Evolutionary conservation across 192 early-diverging fungal species (phyloP), one percentile per base, ranked within the genome.

Genomic region (Entomortierella chlamydospora): DNA sequence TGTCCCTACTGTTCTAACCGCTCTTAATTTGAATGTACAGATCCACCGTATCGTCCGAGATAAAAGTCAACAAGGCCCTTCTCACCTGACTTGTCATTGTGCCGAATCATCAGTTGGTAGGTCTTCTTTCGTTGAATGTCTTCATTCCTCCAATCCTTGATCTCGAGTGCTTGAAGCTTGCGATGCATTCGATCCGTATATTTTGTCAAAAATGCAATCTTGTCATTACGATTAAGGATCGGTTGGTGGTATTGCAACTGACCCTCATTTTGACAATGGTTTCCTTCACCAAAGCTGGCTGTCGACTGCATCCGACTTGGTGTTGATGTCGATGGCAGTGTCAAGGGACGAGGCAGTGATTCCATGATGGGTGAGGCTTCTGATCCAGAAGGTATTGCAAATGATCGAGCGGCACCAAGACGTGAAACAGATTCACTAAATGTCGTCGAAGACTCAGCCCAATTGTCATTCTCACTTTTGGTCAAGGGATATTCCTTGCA

Each of bases 61-160:
- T 84, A 84, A 78, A 84, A 84, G 37, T 68, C 54, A 22, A 84
- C 79, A 22, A 84, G 43, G 20, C 66, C 73, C 26, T 81, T 76
- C 43, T 84, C 83, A 1, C 83, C 83, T 2, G 79, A 77, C 54
- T 72, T 74, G 57, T 81, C 73, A 25, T 84, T 84, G 57, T 84
- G 83, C 61, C 69, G 79, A 45, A 84, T 84, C 78, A 84, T 81
- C 54, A 84, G 47, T 42, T 76, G 79, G 11, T 84, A 84, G 0
- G 83, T 84, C 57, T 84, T 84, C 67, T 84, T 84, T 12, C 70
- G 43, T 50, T 72, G 68, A 28, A 84, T 72, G 51, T 84, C 83
- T 15, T 70, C 57, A 17, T 77, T 54, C 12, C 64, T 47, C 83
- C 83, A 84, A 61, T 81, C 78, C 28, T 74, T 66, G 28, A 72